phyloP scores from a whole-genome alignment of 2,329 filamentous ascomycete species.

The Talaromyces sp. region DNA sequence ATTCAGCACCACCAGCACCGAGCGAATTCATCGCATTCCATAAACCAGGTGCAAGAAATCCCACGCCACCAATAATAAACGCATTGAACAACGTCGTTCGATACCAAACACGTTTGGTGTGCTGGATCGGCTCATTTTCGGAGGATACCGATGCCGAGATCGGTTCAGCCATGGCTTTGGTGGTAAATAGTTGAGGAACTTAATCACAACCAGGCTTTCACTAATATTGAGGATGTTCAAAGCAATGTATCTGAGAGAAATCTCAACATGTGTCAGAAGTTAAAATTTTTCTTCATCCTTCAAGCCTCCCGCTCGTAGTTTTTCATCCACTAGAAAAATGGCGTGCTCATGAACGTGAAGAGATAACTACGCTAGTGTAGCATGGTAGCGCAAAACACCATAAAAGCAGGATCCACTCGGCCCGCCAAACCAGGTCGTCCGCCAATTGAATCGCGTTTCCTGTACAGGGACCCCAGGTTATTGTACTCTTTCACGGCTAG shows the following conservation, averaged over 20 bases:
- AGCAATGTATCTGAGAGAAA: too few species aligned
- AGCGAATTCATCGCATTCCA: slow-evolving; percentile 61
- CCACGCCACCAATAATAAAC: slow-evolving; percentile 56
- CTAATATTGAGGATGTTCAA: too few species aligned
- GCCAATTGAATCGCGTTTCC: too few species aligned
- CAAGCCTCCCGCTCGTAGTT: not conserved
- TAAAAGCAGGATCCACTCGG: not conserved
- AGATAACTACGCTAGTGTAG: slow-evolving; percentile 1
- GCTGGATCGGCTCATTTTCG: slow-evolving; percentile 2
- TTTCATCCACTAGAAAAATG: slow-evolving; percentile 10
- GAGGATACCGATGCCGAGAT: slow-evolving; percentile 15
- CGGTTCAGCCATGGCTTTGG: slow-evolving; percentile 16
- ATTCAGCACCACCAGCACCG: slow-evolving; percentile 57
- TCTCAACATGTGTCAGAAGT: not conserved
- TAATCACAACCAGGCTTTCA: not conserved
- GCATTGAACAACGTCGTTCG: slow-evolving; percentile 58
- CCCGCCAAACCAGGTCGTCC: too few species aligned
- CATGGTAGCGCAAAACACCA: not conserved
- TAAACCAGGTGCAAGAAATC: slow-evolving; percentile 50
- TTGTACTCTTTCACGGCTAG: not conserved
- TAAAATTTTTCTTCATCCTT: not conserved
- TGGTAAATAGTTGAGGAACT: not conserved
- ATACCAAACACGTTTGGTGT: slow-evolving; percentile 46
- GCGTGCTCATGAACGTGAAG: slow-evolving; percentile 10
- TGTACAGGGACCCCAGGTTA: too few species aligned